Evolutionary conservation across 768 basidiomycete genomes (phyloP).

Genomic region (Agaricus sinodeliciosus): DNA sequence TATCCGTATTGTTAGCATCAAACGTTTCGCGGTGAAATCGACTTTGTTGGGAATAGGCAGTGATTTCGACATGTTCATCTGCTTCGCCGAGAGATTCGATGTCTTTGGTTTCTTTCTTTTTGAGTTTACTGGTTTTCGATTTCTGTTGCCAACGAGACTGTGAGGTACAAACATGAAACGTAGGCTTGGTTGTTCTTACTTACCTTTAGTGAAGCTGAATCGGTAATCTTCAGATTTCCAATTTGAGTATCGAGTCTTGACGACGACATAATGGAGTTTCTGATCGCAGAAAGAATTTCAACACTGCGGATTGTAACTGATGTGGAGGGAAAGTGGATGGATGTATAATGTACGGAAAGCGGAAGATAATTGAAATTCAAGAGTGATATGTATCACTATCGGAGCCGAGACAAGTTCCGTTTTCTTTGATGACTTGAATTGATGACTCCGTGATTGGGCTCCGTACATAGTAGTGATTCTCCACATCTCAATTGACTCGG

Average conservation of each 20-base stretch:
- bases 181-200: not conserved
- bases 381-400: too few relatives aligned
- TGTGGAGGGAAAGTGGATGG: too few relatives aligned
- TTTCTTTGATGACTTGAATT: too few relatives aligned
- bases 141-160: not conserved
- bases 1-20: conserved; percentile 29
- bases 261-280: not conserved
- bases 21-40: conserved; percentile 44
- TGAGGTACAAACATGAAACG: not conserved
- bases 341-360: too few relatives aligned
- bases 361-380: too few relatives aligned
- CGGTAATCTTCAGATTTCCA: not conserved
- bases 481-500: too few relatives aligned
- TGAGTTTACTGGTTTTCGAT: not conserved
- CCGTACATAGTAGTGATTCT: too few relatives aligned
- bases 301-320: too few relatives aligned
- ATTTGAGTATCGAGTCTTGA: not conserved
- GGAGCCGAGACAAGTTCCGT: too few relatives aligned
- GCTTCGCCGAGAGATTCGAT: conserved; percentile 7
- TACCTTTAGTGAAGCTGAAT: not conserved
- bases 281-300: too few relatives aligned
- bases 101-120: not conserved
- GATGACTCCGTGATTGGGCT: too few relatives aligned
- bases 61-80: conserved; percentile 18
- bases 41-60: conserved; percentile 39